Evolutionary conservation across 805 yeast genomes (phyloP), one percentile per base, ranked within the genome.

Genomic region (Millerago galiae): DNA sequence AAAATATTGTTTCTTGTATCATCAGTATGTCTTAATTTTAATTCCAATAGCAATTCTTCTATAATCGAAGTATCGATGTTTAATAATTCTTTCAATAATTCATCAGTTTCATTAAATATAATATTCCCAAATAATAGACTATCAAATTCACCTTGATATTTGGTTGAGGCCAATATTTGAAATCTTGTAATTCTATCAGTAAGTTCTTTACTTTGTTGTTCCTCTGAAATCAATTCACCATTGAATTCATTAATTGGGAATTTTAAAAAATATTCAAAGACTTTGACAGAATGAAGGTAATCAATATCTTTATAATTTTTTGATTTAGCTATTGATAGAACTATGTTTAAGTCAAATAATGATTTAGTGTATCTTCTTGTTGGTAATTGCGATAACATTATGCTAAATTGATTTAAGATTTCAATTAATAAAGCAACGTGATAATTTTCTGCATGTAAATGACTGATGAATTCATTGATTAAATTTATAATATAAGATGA

Each of bases 161-260:
- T 38, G 8, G 41, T 33, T 31, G 46, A 53, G 2, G 64, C 51
- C 0, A 45, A 13, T 2, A 50, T 21, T 28, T 65, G 67, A 5
- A 66, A 48, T 12, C 31, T 34, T 3, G 52, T 40, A 1, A 62
- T 43, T 2, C 30, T 43, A 0, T 34, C 35, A 4, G 52, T 25
- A 12, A 42, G 39, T 6, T 31, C 29, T 18, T 43, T 24, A 36
- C 49, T 50, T 11, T 44, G 15, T 10, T 50, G 44, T 4, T 52
- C 55, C 3, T 48, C 26, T 1, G 54, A 26, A 5, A 58, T 41
- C 7, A 51, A 34, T 13, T 49, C 54, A 8, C 73, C 74, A 1
- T 68, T 50, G 34, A 63, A 59, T 35, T 71, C 77, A 46, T 71
- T 63, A 14, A 73, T 51, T 4, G 76, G 75, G 46, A 62, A 70